phyloP scores from a whole-genome alignment of 306 rosid species.

The Neltuma alba region DNA sequence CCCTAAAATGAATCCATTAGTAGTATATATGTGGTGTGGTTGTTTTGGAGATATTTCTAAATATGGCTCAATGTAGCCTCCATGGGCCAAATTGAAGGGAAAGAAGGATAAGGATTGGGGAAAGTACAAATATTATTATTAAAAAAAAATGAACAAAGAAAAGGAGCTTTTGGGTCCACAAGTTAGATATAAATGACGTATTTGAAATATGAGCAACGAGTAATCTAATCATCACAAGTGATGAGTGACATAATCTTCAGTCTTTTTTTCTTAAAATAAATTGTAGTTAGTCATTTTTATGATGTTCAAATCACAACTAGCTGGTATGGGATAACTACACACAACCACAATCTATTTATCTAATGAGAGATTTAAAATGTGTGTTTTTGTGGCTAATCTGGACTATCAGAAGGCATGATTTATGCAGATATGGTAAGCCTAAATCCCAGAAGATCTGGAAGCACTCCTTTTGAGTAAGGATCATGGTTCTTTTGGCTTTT shows the following conservation, averaged over 20 bases:
- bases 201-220: conserved; percentile 33
- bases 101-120: conserved; percentile 37
- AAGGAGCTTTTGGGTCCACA: conserved; percentile 34
- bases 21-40: conserved; percentile 16
- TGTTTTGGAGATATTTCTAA: conserved; percentile 28
- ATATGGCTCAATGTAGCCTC: conserved; percentile 30
- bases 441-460: conserved; percentile 45
- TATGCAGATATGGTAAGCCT: conserved; percentile 40
- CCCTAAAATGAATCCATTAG: conserved; percentile 27
- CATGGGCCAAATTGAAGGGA: conserved; percentile 33
- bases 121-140: conserved; percentile 1
- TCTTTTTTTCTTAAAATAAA: conserved; percentile 31
- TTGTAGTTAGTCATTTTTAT: conserved; percentile 4
- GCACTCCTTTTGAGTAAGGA: conserved; percentile 13
- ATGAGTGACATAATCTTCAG: conserved; percentile 25
- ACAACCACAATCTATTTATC: conserved; percentile 32
- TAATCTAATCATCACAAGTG: conserved; percentile 29
- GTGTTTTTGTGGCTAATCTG: conserved; percentile 18
- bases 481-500: conserved; percentile 31
- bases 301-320: conserved; percentile 10
- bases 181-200: conserved; percentile 28
- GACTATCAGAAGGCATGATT: conserved; percentile 41
- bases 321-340: conserved; percentile 6
- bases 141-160: neutral
- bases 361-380: conserved; percentile 13